phyloP scores from a whole-genome alignment of 345 rosid genomes.

The Linum usitatissimum region DNA sequence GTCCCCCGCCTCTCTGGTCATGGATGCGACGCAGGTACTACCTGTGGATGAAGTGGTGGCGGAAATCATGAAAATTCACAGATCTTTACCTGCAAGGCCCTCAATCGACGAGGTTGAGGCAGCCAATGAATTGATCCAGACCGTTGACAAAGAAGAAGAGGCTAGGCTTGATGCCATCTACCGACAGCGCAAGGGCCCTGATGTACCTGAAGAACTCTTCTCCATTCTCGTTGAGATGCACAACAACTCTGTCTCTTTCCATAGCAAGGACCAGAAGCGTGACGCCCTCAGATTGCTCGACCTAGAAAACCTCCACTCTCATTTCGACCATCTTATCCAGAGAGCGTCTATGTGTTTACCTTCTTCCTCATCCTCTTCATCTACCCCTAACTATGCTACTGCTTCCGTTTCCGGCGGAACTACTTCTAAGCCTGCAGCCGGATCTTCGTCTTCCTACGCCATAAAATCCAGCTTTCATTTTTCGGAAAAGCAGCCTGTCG shows the following conservation, averaged over 20 bases:
- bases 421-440: neutral
- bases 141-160: conserved; percentile 71
- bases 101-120: conserved; percentile 74
- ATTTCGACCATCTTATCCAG: conserved; percentile 73
- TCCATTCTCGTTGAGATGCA: conserved; percentile 62
- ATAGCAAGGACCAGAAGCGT: conserved; percentile 57
- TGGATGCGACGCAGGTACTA: conserved; percentile 31
- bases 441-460: conserved; percentile 3
- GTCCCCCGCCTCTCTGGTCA: neutral
- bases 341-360: conserved; percentile 67
- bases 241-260: conserved; percentile 38
- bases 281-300: conserved; percentile 67
- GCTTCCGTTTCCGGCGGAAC: conserved; percentile 8
- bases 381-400: conserved; percentile 12
- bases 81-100: conserved; percentile 68
- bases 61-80: conserved; percentile 79
- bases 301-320: conserved; percentile 51
- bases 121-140: conserved; percentile 45
- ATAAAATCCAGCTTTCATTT: conserved; percentile 16
- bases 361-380: conserved; percentile 29
- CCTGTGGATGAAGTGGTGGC: conserved; percentile 50
- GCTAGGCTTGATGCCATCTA: conserved; percentile 50
- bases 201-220: conserved; percentile 72
- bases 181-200: conserved; percentile 31
- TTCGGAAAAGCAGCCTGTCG: conserved; percentile 24